phyloP scores from a whole-genome alignment of 139 green algal genomes.

The Ettlia oleoabundans region DNA sequence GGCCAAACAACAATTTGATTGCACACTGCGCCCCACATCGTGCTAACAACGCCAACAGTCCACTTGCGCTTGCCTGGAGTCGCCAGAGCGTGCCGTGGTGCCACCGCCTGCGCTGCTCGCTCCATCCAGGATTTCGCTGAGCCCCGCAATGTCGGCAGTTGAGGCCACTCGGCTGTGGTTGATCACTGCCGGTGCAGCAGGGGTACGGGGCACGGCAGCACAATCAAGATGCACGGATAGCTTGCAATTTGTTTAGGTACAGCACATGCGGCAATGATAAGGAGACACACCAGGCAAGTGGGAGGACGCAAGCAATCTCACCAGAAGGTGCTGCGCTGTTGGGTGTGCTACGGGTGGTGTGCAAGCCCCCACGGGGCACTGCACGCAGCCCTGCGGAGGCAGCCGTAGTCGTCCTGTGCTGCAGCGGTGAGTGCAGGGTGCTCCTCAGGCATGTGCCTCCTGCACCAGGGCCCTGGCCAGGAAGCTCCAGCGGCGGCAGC shows the following conservation, averaged over 20 bases:
- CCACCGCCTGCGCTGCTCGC: not conserved
- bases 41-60: no score
- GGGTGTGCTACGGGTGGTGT: constrained; percentile 27
- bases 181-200: constrained; percentile 7
- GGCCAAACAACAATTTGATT: no score
- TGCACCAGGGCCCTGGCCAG: not conserved
- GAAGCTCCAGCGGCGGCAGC: constrained; percentile 34
- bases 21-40: no score
- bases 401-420: not conserved
- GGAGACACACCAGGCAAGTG: no score
- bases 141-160: constrained; percentile 26
- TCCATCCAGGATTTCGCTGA: constrained; percentile 37
- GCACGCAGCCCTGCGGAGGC: constrained; percentile 13
- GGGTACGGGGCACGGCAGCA: not conserved
- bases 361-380: constrained; percentile 6
- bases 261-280: not conserved
- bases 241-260: not conserved
- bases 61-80: no score
- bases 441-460: not conserved
- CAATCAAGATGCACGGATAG: not conserved
- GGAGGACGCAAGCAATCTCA: no score
- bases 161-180: constrained; percentile 21
- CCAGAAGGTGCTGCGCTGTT: constrained; percentile 11
- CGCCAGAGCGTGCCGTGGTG: no score
- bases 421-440: not conserved